A percentile compares a stretch with the other conserved stretches of the same genome.
Conservation (phyloP, 2,329 filamentous ascomycete species). For the Arthrobotrys sphaeroides region DNA sequence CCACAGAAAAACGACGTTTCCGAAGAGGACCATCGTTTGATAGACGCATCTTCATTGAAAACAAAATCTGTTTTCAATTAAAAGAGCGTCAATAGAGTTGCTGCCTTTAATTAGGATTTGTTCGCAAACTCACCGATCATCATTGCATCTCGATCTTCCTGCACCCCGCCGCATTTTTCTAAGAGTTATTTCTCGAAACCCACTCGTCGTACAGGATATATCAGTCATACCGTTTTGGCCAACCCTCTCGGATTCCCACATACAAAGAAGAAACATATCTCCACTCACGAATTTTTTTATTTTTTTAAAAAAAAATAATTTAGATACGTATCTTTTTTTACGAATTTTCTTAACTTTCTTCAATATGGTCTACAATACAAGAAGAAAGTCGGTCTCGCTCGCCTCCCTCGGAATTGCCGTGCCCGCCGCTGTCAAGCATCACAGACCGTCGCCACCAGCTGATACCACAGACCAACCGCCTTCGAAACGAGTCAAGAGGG, state of each 20-base stretch:
- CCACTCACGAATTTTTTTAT: constrained; percentile 20
- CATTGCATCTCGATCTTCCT: constrained; percentile 16
- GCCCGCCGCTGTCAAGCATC: constrained; percentile 68
- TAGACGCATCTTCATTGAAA: constrained; percentile 35
- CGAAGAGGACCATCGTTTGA: constrained; percentile 32
- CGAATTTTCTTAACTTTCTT: constrained; percentile 28
- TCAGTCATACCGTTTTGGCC: constrained; percentile 41
- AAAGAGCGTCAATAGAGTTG: constrained; percentile 22
- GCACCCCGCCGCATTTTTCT: constrained; percentile 44
- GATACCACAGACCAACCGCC: constrained; percentile 69
- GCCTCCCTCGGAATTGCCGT: constrained; percentile 92
- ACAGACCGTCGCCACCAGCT: constrained; percentile 71
- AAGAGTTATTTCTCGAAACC: constrained; percentile 28
- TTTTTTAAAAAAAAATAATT: too few relatives aligned
- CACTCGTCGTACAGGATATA: constrained; percentile 30
- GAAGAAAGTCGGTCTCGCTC: constrained; percentile 92
- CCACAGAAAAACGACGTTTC: constrained; percentile 47
- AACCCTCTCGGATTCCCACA: background rate
- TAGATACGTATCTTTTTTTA: too few relatives aligned
- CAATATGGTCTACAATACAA: constrained; percentile 92
- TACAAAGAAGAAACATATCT: background rate
- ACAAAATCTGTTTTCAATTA: constrained; percentile 44
- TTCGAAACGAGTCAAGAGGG: constrained; percentile 66
- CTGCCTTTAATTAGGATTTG: constrained; percentile 42
- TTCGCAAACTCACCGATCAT: constrained; percentile 36